phyloP scores from a whole-genome alignment of 495 filamentous ascomycete genomes.

The Lichenothelia convexa region DNA sequence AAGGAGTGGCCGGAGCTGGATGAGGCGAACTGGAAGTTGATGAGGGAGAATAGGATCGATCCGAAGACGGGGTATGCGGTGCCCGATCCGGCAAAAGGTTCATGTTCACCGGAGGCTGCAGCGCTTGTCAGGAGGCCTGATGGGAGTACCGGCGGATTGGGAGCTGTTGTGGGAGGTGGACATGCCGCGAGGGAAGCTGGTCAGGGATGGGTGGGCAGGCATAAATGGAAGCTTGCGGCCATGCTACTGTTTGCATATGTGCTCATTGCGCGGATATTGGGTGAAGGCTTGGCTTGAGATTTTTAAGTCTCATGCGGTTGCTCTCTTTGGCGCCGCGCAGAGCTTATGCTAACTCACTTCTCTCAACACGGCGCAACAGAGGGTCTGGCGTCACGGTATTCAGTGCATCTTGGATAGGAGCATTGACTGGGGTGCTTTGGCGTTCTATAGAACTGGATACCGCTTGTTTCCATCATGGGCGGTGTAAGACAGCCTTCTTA shows the following conservation, averaged over 20 bases:
- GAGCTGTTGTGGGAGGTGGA: constrained; percentile 63
- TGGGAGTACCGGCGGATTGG: constrained; percentile 49
- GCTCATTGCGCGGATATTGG: constrained; percentile 54
- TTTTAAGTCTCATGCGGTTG: too few species aligned
- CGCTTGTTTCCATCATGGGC: too few species aligned
- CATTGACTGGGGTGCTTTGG: too few species aligned
- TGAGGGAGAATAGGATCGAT: constrained; percentile 68
- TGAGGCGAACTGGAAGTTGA: constrained; percentile 84
- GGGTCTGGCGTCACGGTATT: too few species aligned
- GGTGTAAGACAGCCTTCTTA: too few species aligned
- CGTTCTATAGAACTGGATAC: too few species aligned
- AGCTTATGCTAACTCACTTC: too few species aligned
- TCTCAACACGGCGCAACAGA: too few species aligned
- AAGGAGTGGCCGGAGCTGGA: constrained; percentile 83
- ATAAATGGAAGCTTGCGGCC: constrained; percentile 54
- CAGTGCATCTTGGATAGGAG: too few species aligned
- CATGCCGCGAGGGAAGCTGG: constrained; percentile 58
- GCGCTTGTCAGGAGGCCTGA: constrained; percentile 43
- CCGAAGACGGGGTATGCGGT: constrained; percentile 44
- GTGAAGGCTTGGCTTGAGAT: constrained; percentile 25
- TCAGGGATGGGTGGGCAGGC: constrained; percentile 57
- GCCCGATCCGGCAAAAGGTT: constrained; percentile 4
- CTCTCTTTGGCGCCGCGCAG: too few species aligned
- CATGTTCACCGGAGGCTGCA: constrained; percentile 43
- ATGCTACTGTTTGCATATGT: constrained; percentile 60